Conservation (phyloP, 1,139 yeast genomes). For the Geotrichum candidum region DNA sequence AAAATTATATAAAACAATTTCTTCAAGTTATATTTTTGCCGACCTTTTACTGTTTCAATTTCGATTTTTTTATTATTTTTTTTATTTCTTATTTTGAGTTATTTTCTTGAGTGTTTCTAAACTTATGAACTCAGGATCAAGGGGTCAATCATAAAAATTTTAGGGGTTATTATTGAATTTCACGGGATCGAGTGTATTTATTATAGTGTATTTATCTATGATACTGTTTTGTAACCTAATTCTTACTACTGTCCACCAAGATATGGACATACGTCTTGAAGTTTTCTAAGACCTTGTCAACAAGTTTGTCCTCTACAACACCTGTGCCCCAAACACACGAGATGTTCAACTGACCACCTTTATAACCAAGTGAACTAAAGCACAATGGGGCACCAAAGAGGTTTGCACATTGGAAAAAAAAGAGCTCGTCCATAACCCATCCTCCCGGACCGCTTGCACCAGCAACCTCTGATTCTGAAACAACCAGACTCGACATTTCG, state of each 20-base stretch:
- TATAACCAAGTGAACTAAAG: conserved; percentile 1
- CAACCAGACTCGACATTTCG: conserved; percentile 11
- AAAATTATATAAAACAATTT: too few relatives aligned
- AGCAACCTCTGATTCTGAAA: background rate
- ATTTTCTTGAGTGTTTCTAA: too few relatives aligned
- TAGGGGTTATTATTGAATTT: too few relatives aligned
- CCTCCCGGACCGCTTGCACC: background rate
- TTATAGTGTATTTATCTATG: too few relatives aligned
- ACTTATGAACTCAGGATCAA: too few relatives aligned
- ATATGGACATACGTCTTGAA: background rate
- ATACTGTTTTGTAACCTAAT: background rate
- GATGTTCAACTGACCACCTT: conserved; percentile 8
- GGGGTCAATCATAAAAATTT: too few relatives aligned
- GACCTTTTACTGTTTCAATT: too few relatives aligned
- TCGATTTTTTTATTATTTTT: too few relatives aligned
- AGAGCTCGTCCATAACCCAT: conserved; percentile 7
- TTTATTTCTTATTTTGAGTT: too few relatives aligned
- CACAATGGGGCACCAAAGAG: background rate
- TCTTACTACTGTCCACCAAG: background rate
- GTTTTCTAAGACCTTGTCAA: background rate
- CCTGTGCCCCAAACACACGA: conserved; percentile 6
- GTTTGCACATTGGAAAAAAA: conserved; percentile 9
- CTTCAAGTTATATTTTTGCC: too few relatives aligned
- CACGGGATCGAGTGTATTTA: too few relatives aligned
- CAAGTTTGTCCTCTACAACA: background rate